These are phyloP conservation scores for Astrothelium macrocarpum DNA, from an alignment of 495 filamentous ascomycete genomes.

Conservation along the genomic window DNA sequence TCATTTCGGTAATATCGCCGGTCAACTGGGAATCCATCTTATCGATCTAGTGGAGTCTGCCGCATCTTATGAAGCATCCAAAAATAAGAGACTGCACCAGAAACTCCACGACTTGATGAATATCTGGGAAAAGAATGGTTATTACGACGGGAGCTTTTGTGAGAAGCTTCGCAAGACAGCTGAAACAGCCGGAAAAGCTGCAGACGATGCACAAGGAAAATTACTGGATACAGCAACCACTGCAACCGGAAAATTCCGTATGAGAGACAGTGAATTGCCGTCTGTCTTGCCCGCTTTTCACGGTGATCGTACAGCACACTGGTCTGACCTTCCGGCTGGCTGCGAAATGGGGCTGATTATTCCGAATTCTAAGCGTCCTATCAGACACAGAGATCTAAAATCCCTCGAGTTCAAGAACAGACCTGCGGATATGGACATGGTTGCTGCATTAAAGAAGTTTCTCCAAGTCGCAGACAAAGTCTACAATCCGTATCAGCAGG, in stretches of 20 bases:
- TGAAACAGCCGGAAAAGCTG: slow-evolving; percentile 34
- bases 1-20: slow-evolving; percentile 45
- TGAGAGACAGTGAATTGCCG: slow-evolving; percentile 35
- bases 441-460: slow-evolving; percentile 56
- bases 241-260: slow-evolving; percentile 30
- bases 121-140: slow-evolving; percentile 63
- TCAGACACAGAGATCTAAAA: slow-evolving; percentile 61
- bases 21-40: slow-evolving; percentile 51
- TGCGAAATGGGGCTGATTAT: slow-evolving; percentile 71
- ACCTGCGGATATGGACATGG: slow-evolving; percentile 57
- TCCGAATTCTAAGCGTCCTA: slow-evolving; percentile 61
- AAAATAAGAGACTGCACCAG: slow-evolving; percentile 54
- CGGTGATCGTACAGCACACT: slow-evolving; percentile 64
- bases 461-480: slow-evolving; percentile 59
- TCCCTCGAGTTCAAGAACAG: slow-evolving; percentile 65
- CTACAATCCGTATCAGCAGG: slow-evolving; percentile 35
- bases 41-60: slow-evolving; percentile 52
- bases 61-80: slow-evolving; percentile 47
- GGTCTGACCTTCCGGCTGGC: slow-evolving; percentile 77
- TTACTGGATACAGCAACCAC: slow-evolving; percentile 9
- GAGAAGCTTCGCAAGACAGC: slow-evolving; percentile 51
- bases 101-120: slow-evolving; percentile 57
- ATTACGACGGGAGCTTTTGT: slow-evolving; percentile 52
- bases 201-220: slow-evolving; percentile 27
- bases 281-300: slow-evolving; percentile 67